phyloP scores from a whole-genome alignment of 208 protist species.

The Trypanosoma cruzi region DNA sequence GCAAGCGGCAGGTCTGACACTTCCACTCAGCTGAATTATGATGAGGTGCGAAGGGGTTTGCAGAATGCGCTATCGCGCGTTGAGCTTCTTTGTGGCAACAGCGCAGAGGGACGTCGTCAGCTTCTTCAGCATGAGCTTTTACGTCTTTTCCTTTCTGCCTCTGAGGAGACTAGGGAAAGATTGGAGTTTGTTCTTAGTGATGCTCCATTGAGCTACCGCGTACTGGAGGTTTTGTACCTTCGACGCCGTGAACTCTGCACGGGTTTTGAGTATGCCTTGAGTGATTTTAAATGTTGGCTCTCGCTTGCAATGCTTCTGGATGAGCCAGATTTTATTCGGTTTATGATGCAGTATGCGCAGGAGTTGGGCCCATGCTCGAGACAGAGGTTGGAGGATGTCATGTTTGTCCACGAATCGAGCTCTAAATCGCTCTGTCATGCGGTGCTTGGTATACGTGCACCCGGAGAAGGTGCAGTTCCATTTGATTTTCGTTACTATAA shows the following conservation, averaged over 20 bases:
- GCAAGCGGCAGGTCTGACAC: background rate
- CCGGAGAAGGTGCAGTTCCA: conserved; percentile 22
- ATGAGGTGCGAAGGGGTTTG: conserved; percentile 15
- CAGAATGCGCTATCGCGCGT: conserved; percentile 3
- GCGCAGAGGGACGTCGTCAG: background rate
- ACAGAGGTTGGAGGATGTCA: conserved; percentile 32
- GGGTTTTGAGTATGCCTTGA: conserved; percentile 43
- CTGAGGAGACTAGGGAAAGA: conserved; percentile 13
- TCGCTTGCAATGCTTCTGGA: conserved; percentile 44
- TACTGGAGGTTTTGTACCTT: conserved; percentile 47
- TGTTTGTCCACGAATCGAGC: conserved; percentile 11
- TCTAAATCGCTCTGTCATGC: conserved; percentile 25
- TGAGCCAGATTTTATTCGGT: conserved; percentile 34
- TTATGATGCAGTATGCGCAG: conserved; percentile 34
- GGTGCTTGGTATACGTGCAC: conserved; percentile 33
- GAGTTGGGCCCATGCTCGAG: conserved; percentile 38
- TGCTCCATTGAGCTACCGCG: conserved; percentile 36
- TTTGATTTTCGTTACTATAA: conserved; percentile 53
- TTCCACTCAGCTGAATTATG: conserved; percentile 14
- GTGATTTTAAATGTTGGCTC: conserved; percentile 66
- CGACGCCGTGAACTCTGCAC: conserved; percentile 46
- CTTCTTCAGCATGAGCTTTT: conserved; percentile 9
- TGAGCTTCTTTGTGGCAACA: conserved; percentile 5
- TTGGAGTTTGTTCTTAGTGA: conserved; percentile 10
- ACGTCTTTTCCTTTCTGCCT: conserved; percentile 5